Evolutionary conservation across 106 monocot species (phyloP), one percentile per base, ranked within the genome.

Genomic region (Acanthochlamys bracteata): DNA sequence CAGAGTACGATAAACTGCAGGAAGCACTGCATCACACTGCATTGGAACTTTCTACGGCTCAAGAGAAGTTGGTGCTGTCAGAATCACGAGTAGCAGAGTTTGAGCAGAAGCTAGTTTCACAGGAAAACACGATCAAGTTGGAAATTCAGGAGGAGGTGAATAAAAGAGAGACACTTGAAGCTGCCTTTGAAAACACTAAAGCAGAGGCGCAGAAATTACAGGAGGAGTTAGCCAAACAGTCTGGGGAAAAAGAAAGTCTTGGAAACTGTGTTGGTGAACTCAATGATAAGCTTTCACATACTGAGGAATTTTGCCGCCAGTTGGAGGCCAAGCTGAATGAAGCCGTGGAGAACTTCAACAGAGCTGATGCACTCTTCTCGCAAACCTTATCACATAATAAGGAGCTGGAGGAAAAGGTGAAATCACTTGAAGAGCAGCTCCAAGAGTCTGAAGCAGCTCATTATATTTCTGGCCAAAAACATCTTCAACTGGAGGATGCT

Each of bases 391-490:
- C 71, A n/a, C 41, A 75, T 53, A 84, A 80, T 46, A 56, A 64
- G 20, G 80, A 93, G 23, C 89, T 93, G 26, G 76, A 93, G 43
- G 59, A 66, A 61, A 85, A 83, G 45, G 33, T 76, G 49, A 78
- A 78, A 20, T 78, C 80, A 20, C 69, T 93, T 20, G 85, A 83
- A 56, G 88, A 82, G 57, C 65, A 70, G 13, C 81, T 80, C 41
- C 64, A 73, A 7, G 76, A 79, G 65, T 70, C 77, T 4, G 61
- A 52, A 24, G 39, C 55, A 20, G 59, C 39, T 43, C 66, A 65
- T 39, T 77, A 84, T 39, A 67, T 64, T 42, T 21, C 71, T 40
- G 65, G 25, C 45, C 80, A 76, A 66, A 83, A 74, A 80, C 80
- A 68, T 57, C 47, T 78, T 73, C 83, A 90, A 55, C 72, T 90